phyloP scores from a whole-genome alignment of 2,329 filamentous ascomycete genomes.

The Orbilia ellipsospora region DNA sequence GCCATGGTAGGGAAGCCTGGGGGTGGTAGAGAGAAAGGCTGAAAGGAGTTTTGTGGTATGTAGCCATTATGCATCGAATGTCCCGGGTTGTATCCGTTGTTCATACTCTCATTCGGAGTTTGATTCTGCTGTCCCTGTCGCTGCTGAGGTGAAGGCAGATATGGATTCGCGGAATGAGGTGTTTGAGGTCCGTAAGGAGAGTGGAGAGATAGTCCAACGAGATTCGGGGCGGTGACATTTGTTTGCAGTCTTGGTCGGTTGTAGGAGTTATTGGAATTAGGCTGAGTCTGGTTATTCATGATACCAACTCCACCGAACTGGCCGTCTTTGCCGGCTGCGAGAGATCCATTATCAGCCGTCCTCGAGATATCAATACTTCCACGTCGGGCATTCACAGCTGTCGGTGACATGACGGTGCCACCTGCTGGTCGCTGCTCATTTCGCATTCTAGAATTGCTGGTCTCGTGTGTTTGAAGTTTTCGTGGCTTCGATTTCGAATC shows the following conservation, averaged over 20 bases:
- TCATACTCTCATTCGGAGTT: constrained; percentile 49
- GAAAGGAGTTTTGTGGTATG: constrained; percentile 61
- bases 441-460: constrained; percentile 47
- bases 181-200: constrained; percentile 58
- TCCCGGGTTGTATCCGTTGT: constrained; percentile 44
- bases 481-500: constrained; percentile 41
- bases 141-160: constrained; percentile 54
- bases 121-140: constrained; percentile 46
- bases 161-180: constrained; percentile 56
- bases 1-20: constrained; percentile 59
- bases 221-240: constrained; percentile 57
- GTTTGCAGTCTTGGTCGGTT: constrained; percentile 57
- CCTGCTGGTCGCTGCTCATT: constrained; percentile 46
- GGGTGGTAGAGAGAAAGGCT: constrained; percentile 58
- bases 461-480: constrained; percentile 28
- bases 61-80: constrained; percentile 59
- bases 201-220: constrained; percentile 57
- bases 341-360: constrained; percentile 26
- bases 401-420: constrained; percentile 43
- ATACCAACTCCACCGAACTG: constrained; percentile 44
- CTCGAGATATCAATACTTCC: constrained; percentile 48
- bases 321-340: constrained; percentile 29
- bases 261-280: constrained; percentile 34
- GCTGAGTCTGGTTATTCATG: constrained; percentile 30
- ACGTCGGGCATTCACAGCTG: constrained; percentile 31